A percentile compares a stretch with the other conserved stretches of the same genome.
Evolutionary conservation across 768 basidiomycete genomes (phyloP).

Genomic region (Termitomyces sp.): DNA sequence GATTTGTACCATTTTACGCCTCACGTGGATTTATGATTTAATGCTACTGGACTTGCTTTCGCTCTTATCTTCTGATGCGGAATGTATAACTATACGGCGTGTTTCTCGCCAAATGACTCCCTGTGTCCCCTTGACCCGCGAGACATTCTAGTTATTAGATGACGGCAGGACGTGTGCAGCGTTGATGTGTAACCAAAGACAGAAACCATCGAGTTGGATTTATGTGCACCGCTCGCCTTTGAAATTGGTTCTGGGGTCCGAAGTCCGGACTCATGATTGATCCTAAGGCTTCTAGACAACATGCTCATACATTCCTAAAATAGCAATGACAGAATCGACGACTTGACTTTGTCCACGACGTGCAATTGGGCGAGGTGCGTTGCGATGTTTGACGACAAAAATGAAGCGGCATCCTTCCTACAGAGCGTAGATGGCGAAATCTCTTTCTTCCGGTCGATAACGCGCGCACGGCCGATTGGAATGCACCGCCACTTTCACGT

Average conservation of each 20-base stretch:
- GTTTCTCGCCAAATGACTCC: too few species aligned
- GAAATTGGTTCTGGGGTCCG: background rate
- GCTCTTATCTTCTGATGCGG: background rate
- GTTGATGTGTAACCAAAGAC: too few species aligned
- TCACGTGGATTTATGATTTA: background rate
- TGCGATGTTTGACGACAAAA: slow-evolving; percentile 18
- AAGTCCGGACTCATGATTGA: background rate
- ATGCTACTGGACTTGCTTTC: background rate
- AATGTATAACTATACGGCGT: background rate
- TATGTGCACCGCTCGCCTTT: too few species aligned
- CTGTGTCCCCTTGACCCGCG: too few species aligned
- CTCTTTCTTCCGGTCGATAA: slow-evolving; percentile 77
- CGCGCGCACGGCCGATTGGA: slow-evolving; percentile 78
- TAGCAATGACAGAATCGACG: slow-evolving; percentile 3
- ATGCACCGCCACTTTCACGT: slow-evolving; percentile 81
- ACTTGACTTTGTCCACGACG: background rate
- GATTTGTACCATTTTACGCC: slow-evolving; percentile 6
- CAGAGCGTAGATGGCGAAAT: slow-evolving; percentile 80
- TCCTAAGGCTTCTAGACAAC: background rate
- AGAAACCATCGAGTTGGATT: too few species aligned
- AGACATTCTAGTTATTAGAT: too few species aligned
- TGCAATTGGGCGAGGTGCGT: slow-evolving; percentile 3
- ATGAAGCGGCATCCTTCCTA: slow-evolving; percentile 39
- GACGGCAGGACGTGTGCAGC: too few species aligned
- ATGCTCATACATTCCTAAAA: slow-evolving; percentile 6